Conservation (phyloP, 1,284 basidiomycete species). For the Ganoderma sinense region DNA sequence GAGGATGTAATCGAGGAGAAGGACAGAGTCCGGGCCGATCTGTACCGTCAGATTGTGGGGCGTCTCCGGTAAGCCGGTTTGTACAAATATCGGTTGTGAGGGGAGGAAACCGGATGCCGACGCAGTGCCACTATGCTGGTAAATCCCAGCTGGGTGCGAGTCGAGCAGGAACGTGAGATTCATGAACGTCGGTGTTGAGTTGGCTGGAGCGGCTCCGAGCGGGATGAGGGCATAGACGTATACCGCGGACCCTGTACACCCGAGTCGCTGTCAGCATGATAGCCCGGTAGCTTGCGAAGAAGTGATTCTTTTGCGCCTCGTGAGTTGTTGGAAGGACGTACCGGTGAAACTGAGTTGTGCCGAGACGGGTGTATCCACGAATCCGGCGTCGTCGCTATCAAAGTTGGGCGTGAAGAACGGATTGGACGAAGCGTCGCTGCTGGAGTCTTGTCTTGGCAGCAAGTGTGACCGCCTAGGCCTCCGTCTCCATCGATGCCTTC, state of each 20-base stretch:
- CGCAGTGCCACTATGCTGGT: constrained; percentile 40
- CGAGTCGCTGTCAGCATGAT: constrained; percentile 16
- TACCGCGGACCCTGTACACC: constrained; percentile 40
- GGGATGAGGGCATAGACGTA: constrained; percentile 43
- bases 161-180: constrained; percentile 46
- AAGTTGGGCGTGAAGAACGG: constrained; percentile 37
- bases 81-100: constrained; percentile 45
- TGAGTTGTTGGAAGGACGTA: constrained; percentile 35
- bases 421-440: constrained; percentile 26
- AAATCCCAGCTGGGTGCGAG: constrained; percentile 37
- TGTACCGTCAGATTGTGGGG: constrained; percentile 52
- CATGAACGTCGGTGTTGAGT: constrained; percentile 40
- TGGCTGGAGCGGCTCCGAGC: constrained; percentile 37
- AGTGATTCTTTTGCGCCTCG: not conserved
- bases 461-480: not conserved
- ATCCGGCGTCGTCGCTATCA: constrained; percentile 47
- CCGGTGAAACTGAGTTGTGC: constrained; percentile 58
- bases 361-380: constrained; percentile 48
- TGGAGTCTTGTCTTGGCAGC: constrained; percentile 24
- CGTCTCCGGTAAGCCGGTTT: constrained; percentile 44
- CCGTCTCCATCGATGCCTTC: constrained; percentile 6
- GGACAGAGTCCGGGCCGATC: constrained; percentile 53
- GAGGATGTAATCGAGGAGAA: constrained; percentile 58
- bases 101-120: constrained; percentile 36
- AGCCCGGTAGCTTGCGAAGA: not conserved